Evolutionary conservation across 345 rosid genomes (phyloP), one percentile per base, ranked within the genome.

Genomic region (Boechera stricta): DNA sequence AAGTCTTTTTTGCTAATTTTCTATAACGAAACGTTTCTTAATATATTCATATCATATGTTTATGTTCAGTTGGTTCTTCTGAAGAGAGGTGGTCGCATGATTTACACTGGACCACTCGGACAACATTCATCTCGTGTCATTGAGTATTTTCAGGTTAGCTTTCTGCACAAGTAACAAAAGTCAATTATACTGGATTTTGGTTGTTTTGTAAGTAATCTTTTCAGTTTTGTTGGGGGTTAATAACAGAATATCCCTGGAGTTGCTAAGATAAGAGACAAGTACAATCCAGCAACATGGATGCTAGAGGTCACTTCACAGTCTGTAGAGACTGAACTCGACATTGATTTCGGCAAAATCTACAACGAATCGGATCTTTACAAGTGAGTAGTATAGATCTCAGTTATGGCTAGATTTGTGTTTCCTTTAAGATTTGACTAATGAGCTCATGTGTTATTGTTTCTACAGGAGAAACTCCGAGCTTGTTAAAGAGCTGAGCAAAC

Each of bases 201-300:
- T 36, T 57, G 62, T 57, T 15, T 7, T 32, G 4, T 32, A 11
- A 55, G 36, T 54, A 29, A 55, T 13, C 4, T 55, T 28, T 54
- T 28, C 1, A 32, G 15, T 32, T 15, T 29, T 18, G 12, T 18
- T 42, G 35, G 38, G 57, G 55, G 4, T 57, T 16, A 12, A 2
- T 44, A 16, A 74, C 73, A 93, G 97, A 69, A 80, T 24, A 76
- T 93, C 12, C 70, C 83, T 55, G 91, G 94, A 42, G 87, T 85
- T 70, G 69, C 83, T 1, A 88, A 87, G 76, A 90, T 89, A 16
- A 86, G 59, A 80, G 83, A 85, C 48, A 91, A 86, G 48, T 82
- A 80, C 66, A 93, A 93, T 74, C 98, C 98, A 24, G 89, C 93
- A 39, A 91, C 97, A 56, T 93, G 97, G 97, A 83, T 91, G 86